Percentiles rank a stretch among this genome's conserved stretches.
These are phyloP conservation scores for Fusarium subglutinans DNA, from an alignment of 2,329 filamentous ascomycete species.

Conservation along the genomic window DNA sequence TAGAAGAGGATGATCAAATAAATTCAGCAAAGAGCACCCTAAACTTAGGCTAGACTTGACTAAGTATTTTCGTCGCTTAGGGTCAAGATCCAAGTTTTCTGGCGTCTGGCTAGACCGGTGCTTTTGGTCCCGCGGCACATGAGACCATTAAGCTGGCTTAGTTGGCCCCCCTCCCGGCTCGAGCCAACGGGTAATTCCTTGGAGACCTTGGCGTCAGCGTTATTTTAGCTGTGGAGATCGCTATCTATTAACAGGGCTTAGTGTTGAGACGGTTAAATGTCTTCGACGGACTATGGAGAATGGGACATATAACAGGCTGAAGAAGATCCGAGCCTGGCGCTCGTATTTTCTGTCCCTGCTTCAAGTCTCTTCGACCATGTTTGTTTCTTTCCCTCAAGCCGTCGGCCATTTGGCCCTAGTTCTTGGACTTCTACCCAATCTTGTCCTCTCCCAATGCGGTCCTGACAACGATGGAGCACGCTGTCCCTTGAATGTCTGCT, in stretches of 20 bases:
- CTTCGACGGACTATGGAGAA: not conserved
- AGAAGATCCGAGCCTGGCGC: not conserved
- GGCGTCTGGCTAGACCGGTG: too few relatives aligned
- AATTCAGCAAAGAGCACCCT: not conserved
- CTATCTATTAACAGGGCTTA: not conserved
- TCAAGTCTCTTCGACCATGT: not conserved
- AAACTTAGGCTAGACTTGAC: fast-evolving
- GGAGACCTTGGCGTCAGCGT: not conserved
- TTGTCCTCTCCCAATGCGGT: not conserved
- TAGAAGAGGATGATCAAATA: not conserved
- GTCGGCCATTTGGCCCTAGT: not conserved
- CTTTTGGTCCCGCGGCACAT: not conserved
- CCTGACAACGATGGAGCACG: not conserved
- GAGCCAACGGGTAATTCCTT: not conserved
- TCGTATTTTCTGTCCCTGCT: not conserved
- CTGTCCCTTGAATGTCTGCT: not conserved
- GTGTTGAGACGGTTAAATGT: not conserved
- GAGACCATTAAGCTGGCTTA: not conserved
- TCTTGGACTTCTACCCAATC: not conserved
- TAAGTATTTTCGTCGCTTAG: not conserved
- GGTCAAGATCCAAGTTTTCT: not conserved
- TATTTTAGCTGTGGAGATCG: not conserved
- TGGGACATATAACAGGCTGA: not conserved
- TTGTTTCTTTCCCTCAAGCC: fast-evolving
- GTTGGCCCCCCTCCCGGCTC: too few relatives aligned